A percentile compares a stretch with the other conserved stretches of the same genome.
phyloP scores from a whole-genome alignment of 176 grass and related monocot genomes.

The Oryza australiensis region DNA sequence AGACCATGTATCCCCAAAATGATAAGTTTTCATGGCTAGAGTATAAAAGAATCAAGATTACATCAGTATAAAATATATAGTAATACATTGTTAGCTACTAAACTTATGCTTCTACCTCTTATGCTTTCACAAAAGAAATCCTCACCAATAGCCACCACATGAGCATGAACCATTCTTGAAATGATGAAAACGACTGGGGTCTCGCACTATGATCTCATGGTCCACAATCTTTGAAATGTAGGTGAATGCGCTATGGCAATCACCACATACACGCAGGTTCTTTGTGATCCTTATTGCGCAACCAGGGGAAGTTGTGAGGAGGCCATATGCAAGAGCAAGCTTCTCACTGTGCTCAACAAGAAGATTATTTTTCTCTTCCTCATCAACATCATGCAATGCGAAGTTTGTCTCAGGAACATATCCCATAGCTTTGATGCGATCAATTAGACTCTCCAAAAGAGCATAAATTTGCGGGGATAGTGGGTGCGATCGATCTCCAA shows the following conservation, averaged over 20 bases:
- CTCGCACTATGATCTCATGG: constrained; percentile 86
- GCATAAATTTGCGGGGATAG: constrained; percentile 72
- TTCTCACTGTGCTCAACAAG: constrained; percentile 84
- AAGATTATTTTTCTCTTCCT: constrained; percentile 82
- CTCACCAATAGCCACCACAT: constrained; percentile 77
- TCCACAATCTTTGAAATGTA: constrained; percentile 81
- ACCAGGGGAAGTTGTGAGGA: constrained; percentile 64
- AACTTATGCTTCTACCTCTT: neutral
- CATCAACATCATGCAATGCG: constrained; percentile 85
- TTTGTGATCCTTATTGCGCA: constrained; percentile 82
- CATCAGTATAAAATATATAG: neutral
- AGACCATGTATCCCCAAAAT: neutral
- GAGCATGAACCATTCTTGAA: constrained; percentile 80
- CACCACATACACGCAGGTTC: constrained; percentile 80
- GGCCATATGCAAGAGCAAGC: constrained; percentile 78
- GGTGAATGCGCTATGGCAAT: constrained; percentile 78
- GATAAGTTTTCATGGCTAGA: neutral
- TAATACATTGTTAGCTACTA: neutral
- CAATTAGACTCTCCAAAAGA: constrained; percentile 61
- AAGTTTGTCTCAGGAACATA: constrained; percentile 80
- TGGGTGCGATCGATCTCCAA: constrained; percentile 74
- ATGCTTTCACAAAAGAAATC: neutral
- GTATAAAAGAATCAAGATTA: constrained; percentile 22
- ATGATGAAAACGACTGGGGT: constrained; percentile 87
- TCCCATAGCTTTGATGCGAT: constrained; percentile 71